Conservation (phyloP, 2,329 filamentous ascomycete species). For the Cladobotryum mycophilum region DNA sequence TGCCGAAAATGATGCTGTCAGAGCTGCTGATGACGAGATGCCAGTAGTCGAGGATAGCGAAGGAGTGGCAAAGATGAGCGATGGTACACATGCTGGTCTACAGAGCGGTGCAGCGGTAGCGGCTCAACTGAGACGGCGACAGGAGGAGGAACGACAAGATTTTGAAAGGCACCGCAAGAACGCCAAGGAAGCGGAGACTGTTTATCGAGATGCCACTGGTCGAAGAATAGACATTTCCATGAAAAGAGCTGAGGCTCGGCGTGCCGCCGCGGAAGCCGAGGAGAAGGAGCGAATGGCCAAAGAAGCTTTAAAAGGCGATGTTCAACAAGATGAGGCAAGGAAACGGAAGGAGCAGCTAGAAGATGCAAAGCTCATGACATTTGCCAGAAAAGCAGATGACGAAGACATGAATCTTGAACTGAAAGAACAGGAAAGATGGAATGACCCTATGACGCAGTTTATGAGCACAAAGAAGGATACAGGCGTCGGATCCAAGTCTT, state of each 20-base stretch:
- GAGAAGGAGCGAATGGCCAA: constrained; percentile 63
- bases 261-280: constrained; percentile 57
- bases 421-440: constrained; percentile 74
- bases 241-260: constrained; percentile 81
- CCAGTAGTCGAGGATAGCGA: constrained; percentile 40
- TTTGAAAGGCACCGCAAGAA: constrained; percentile 40
- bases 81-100: constrained; percentile 79
- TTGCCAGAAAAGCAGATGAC: constrained; percentile 80
- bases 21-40: constrained; percentile 42
- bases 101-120: constrained; percentile 78
- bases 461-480: constrained; percentile 45
- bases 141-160: constrained; percentile 54
- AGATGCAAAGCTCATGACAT: constrained; percentile 74
- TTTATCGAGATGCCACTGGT: constrained; percentile 91
- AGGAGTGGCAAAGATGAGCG: constrained; percentile 66
- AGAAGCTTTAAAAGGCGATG: constrained; percentile 74
- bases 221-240: constrained; percentile 89
- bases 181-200: constrained; percentile 64
- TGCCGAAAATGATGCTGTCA: constrained; percentile 54
- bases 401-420: constrained; percentile 78
- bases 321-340: constrained; percentile 66
- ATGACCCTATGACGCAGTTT: constrained; percentile 86
- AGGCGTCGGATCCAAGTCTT: constrained; percentile 24
- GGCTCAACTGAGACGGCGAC: constrained; percentile 59
- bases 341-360: constrained; percentile 61